Evolutionary conservation across 257 asterid species (phyloP).

Genomic region (Capsicum baccatum): DNA sequence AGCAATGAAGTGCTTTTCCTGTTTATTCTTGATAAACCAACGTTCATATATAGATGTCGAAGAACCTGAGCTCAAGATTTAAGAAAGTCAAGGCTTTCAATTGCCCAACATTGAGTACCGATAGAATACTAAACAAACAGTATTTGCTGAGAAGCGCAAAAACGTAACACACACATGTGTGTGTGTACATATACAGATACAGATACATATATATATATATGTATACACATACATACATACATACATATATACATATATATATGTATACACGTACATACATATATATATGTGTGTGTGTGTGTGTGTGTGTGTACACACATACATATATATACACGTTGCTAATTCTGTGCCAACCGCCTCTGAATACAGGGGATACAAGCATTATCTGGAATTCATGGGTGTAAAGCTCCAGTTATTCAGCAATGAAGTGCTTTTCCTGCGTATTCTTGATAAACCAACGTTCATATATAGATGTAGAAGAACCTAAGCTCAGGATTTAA

Average conservation of each 20-base stretch:
- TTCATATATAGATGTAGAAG: neutral
- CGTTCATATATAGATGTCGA: neutral
- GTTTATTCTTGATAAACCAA: neutral
- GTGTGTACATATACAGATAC: too few species aligned
- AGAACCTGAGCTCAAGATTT: neutral
- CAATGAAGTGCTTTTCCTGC: neutral
- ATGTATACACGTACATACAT: rapidly evolving
- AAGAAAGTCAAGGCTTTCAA: neutral
- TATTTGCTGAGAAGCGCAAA: neutral
- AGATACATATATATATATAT: too few species aligned
- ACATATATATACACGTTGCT: too few species aligned
- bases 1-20: neutral
- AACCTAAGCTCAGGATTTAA: neutral
- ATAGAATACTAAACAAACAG: neutral
- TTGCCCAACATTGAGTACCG: neutral
- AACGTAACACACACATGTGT: neutral
- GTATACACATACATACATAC: too few species aligned
- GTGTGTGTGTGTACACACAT: too few species aligned
- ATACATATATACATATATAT: too few species aligned
- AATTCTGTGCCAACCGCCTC: neutral
- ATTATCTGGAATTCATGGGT: neutral
- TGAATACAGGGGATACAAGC: neutral
- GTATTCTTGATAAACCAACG: neutral
- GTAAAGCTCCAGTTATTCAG: neutral
- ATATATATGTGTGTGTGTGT: too few species aligned